These are phyloP conservation scores for Lachnellula willkommii DNA, from an alignment of 2,329 filamentous ascomycete species.

Conservation along the genomic window DNA sequence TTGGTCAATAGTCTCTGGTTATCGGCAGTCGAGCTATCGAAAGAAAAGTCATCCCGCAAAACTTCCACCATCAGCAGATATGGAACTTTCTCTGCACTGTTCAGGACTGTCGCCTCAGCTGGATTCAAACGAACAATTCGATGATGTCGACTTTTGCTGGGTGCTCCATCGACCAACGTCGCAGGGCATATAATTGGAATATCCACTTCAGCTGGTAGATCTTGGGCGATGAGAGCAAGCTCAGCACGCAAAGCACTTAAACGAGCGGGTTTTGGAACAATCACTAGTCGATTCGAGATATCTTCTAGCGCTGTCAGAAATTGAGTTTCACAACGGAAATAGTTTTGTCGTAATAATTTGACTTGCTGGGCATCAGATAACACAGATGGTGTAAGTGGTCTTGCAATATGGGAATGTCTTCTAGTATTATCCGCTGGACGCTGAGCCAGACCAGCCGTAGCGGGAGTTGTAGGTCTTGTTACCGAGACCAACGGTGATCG, in stretches of 20 bases:
- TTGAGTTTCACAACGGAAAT: slow-evolving; percentile 75
- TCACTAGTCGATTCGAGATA: slow-evolving; percentile 77
- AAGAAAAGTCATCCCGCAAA: slow-evolving; percentile 74
- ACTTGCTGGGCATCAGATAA: slow-evolving; percentile 62
- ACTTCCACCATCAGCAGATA: slow-evolving; percentile 83
- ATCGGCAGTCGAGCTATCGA: slow-evolving; percentile 68
- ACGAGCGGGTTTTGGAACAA: slow-evolving; percentile 74
- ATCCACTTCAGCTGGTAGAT: slow-evolving; percentile 77
- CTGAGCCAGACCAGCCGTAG: slow-evolving; percentile 47
- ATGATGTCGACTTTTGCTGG: slow-evolving; percentile 71
- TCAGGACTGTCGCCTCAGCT: slow-evolving; percentile 76
- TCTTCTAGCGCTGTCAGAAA: slow-evolving; percentile 76
- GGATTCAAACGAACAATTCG: slow-evolving; percentile 79
- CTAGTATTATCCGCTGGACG: slow-evolving; percentile 44
- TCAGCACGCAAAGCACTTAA: slow-evolving; percentile 77
- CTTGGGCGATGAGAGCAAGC: slow-evolving; percentile 72
- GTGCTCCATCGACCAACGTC: slow-evolving; percentile 65
- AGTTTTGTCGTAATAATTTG: slow-evolving; percentile 71
- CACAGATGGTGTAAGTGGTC: slow-evolving; percentile 55
- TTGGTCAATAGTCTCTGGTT: slow-evolving; percentile 61
- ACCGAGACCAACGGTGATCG: slow-evolving; percentile 45
- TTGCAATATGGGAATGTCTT: slow-evolving; percentile 57
- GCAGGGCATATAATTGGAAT: slow-evolving; percentile 78
- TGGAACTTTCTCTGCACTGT: slow-evolving; percentile 81
- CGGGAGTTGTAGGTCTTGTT: slow-evolving; percentile 52